phyloP scores from a whole-genome alignment of 1,284 basidiomycete species.

The Malassezia nana region DNA sequence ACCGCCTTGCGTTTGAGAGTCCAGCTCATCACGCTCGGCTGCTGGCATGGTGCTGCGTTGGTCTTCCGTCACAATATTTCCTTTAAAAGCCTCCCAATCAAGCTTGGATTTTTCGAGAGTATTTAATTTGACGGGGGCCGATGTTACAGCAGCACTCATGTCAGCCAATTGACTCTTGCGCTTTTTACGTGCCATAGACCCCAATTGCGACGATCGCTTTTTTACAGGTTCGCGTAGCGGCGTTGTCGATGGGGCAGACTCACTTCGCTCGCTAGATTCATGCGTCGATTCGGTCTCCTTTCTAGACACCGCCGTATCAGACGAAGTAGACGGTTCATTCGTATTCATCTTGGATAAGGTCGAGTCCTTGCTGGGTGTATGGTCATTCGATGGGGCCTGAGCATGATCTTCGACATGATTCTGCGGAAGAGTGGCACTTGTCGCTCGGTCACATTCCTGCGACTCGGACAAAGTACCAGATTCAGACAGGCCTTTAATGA shows the following conservation, averaged over 20 bases:
- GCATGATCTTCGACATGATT: no score
- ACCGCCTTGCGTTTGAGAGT: constrained; percentile 42
- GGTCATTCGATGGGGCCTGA: no score
- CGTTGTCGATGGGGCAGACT: background rate
- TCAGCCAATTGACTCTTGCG: constrained; percentile 16
- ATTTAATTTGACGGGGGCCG: constrained; percentile 39
- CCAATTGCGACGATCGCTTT: constrained; percentile 11
- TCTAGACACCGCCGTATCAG: background rate
- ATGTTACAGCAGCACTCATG: constrained; percentile 14
- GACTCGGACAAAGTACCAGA: background rate
- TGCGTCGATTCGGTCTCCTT: background rate
- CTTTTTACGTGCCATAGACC: constrained; percentile 14
- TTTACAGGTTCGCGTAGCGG: background rate
- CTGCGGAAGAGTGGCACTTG: no score
- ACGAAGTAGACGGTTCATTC: background rate
- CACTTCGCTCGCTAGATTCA: background rate
- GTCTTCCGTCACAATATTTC: background rate
- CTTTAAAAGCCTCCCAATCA: constrained; percentile 35
- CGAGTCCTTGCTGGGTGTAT: background rate
- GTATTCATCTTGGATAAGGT: background rate
- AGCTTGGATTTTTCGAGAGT: constrained; percentile 46
- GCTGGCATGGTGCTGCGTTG: constrained; percentile 19
- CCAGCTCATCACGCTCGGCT: constrained; percentile 39
- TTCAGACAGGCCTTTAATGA: background rate
- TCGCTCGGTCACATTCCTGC: background rate